Percentiles rank a stretch among this genome's conserved stretches.
These are phyloP conservation scores for Rhodomyrtus psidioides DNA, from an alignment of 441 rosid genomes.

Conservation along the genomic window DNA sequence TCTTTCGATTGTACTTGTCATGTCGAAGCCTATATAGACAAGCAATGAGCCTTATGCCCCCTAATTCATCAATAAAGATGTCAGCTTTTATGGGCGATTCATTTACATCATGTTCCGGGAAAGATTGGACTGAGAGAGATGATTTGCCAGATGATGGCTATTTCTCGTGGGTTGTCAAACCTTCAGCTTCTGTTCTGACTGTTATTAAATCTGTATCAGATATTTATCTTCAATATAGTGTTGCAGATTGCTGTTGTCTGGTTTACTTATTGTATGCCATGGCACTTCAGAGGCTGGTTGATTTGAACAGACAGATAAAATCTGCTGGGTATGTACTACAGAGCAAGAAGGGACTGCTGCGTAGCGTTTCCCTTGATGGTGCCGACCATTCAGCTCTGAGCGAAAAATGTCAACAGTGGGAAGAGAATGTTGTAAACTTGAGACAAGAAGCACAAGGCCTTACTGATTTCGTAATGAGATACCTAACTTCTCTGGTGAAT, in stretches of 20 bases:
- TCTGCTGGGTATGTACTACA: constrained; percentile 55
- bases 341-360: constrained; percentile 27
- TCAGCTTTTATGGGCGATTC: constrained; percentile 43
- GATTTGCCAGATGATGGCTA: constrained; percentile 61
- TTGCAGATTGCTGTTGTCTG: constrained; percentile 42
- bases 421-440: constrained; percentile 34
- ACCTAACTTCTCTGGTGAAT: constrained; percentile 30
- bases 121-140: constrained; percentile 58
- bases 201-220: constrained; percentile 47
- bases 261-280: constrained; percentile 49
- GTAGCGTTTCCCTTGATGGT: constrained; percentile 34
- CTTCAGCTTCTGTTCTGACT: constrained; percentile 61
- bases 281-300: constrained; percentile 83
- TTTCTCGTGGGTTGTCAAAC: constrained; percentile 64
- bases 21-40: constrained; percentile 72
- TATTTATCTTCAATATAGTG: constrained; percentile 30
- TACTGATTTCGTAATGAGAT: constrained; percentile 44
- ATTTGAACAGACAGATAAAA: constrained; percentile 72
- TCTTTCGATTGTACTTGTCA: constrained; percentile 65
- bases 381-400: constrained; percentile 9
- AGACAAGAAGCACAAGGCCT: constrained; percentile 73
- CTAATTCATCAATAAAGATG: constrained; percentile 44
- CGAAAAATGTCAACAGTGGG: constrained; percentile 38
- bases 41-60: constrained; percentile 63
- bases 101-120: constrained; percentile 44